Percentiles rank a stretch among this genome's conserved stretches.
Evolutionary conservation across 1,284 basidiomycete species (phyloP).

Genomic region (Trichosporon faecale): DNA sequence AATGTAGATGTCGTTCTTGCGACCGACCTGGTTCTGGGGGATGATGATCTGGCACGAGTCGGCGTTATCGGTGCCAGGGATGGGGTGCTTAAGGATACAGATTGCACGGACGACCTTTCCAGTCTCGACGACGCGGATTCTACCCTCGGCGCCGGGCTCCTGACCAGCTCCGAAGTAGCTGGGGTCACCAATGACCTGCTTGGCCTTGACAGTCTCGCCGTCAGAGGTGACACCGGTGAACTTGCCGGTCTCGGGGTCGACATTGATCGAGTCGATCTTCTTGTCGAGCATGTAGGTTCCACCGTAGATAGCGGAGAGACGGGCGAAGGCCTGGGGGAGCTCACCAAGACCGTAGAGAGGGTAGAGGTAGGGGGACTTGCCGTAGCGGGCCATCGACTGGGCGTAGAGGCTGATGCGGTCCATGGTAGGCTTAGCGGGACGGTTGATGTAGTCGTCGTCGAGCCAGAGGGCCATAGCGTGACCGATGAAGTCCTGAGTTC

Average conservation of each 20-base stretch:
- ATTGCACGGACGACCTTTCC: slow-evolving; percentile 96
- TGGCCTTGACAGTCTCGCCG: slow-evolving; percentile 91
- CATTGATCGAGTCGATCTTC: slow-evolving; percentile 84
- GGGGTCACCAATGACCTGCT: slow-evolving; percentile 96
- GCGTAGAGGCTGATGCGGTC: slow-evolving; percentile 97
- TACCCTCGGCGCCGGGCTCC: slow-evolving; percentile 57
- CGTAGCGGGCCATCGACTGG: slow-evolving; percentile 97
- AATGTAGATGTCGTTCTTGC: slow-evolving; percentile 98
- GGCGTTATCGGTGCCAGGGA: slow-evolving; percentile 92
- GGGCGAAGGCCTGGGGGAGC: slow-evolving; percentile 97
- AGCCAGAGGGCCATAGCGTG: slow-evolving; percentile 99
- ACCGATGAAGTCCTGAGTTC: slow-evolving; percentile 98
- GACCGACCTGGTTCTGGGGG: slow-evolving; percentile 94
- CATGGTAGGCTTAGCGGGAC: slow-evolving; percentile 84
- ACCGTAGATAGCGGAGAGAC: slow-evolving; percentile 96
- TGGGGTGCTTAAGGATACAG: slow-evolving; percentile 96
- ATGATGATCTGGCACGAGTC: slow-evolving; percentile 95
- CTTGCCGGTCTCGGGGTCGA: slow-evolving; percentile 72
- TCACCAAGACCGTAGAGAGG: slow-evolving; percentile 98
- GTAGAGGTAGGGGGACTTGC: slow-evolving; percentile 99
- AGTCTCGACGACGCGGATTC: slow-evolving; percentile 83
- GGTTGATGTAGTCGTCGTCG: slow-evolving; percentile 93
- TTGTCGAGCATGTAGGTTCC: slow-evolving; percentile 99
- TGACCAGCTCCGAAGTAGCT: slow-evolving; percentile 86
- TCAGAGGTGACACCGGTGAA: slow-evolving; percentile 90